Conservation (phyloP, 768 basidiomycete species). For the Strobilomyces confusus region DNA sequence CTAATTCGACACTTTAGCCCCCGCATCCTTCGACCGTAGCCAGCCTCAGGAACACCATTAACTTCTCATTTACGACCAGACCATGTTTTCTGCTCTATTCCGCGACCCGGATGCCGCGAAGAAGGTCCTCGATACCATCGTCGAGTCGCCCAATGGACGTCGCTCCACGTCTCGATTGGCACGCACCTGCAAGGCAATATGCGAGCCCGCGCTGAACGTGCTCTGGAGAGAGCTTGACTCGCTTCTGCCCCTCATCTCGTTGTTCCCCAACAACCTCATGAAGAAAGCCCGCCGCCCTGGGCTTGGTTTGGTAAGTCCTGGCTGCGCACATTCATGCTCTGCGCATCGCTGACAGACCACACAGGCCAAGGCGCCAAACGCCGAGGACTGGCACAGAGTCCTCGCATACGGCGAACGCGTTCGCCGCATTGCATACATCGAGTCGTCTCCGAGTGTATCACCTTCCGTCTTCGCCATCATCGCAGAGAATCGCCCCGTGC, state of each 20-base stretch:
- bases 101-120: conserved; percentile 58
- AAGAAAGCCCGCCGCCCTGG: conserved; percentile 71
- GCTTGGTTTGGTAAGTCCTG: conserved; percentile 62
- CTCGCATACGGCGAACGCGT: conserved; percentile 67
- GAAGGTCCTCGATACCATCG: conserved; percentile 48
- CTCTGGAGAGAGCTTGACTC: conserved; percentile 81
- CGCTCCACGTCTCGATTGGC: conserved; percentile 67
- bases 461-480: conserved; percentile 64
- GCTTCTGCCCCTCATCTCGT: conserved; percentile 62
- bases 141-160: conserved; percentile 59
- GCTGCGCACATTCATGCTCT: not conserved
- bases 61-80: conserved; percentile 44
- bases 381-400: conserved; percentile 66
- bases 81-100: conserved; percentile 51
- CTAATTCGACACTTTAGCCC: conserved; percentile 33
- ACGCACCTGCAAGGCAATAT: conserved; percentile 70
- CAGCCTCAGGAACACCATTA: conserved; percentile 26
- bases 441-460: conserved; percentile 58
- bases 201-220: conserved; percentile 64
- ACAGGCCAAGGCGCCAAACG: conserved; percentile 57
- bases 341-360: conserved; percentile 6
- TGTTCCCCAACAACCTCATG: conserved; percentile 66
- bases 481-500: conserved; percentile 57
- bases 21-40: conserved; percentile 32
- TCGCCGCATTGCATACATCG: conserved; percentile 65